Percentiles rank a stretch among this genome's conserved stretches.
Conservation (phyloP, 169 alveolate species). For the Babesia microti region DNA sequence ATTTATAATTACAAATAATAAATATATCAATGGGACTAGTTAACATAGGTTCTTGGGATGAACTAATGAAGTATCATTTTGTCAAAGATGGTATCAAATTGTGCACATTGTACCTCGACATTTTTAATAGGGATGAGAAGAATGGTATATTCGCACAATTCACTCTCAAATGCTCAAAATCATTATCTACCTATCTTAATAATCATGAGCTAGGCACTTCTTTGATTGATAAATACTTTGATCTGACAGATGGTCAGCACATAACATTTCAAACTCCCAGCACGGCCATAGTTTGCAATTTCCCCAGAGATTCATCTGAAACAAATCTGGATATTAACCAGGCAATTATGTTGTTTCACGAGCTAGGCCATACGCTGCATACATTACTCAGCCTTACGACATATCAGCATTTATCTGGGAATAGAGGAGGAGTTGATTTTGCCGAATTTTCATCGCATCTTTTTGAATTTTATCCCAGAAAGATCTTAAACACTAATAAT, state of each 20-base stretch:
- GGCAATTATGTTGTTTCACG: conserved; percentile 53
- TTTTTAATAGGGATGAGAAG: conserved; percentile 53
- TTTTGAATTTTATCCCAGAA: conserved; percentile 40
- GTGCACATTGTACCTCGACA: conserved; percentile 50
- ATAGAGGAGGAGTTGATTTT: conserved; percentile 62
- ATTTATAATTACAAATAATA: not conserved
- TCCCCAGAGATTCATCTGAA: conserved; percentile 11
- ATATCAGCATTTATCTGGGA: conserved; percentile 62
- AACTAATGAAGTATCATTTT: not conserved
- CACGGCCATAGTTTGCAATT: conserved; percentile 51
- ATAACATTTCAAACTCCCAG: conserved; percentile 47
- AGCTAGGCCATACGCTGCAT: conserved; percentile 63
- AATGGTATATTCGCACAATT: conserved; percentile 53
- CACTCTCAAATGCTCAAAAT: conserved; percentile 58
- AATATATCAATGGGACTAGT: not conserved
- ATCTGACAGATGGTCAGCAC: not conserved
- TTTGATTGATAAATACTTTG: not conserved
- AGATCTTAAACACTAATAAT: too few relatives aligned
- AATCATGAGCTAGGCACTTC: not conserved
- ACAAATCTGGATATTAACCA: conserved; percentile 30
- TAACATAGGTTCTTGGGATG: not conserved
- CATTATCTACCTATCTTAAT: not conserved
- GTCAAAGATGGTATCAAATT: conserved; percentile 2
- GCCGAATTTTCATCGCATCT: conserved; percentile 65
- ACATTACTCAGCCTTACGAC: conserved; percentile 54